Evolutionary conservation across 768 basidiomycete species (phyloP).

Genomic region (Podaxis sp.): DNA sequence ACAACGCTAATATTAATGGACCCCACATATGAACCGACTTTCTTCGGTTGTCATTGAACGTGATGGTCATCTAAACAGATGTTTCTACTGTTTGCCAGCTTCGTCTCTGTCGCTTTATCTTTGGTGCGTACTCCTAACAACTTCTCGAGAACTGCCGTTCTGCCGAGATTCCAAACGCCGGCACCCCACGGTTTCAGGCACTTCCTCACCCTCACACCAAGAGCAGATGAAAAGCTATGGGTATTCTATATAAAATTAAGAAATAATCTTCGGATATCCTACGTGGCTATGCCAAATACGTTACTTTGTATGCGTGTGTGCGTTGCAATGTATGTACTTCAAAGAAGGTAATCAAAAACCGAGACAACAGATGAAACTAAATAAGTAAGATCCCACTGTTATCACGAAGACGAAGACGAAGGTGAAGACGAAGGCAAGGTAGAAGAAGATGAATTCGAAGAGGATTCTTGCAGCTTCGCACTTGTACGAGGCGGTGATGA

Average conservation of each 20-base stretch:
- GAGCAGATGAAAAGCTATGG: not conserved
- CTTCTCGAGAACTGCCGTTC: too few species aligned
- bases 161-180: too few species aligned
- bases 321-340: not conserved
- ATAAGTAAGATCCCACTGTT: not conserved
- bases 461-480: not conserved
- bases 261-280: slow-evolving; percentile 1
- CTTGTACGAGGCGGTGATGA: not conserved
- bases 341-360: not conserved
- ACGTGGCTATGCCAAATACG: not conserved
- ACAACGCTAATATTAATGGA: too few species aligned
- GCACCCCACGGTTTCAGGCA: too few species aligned
- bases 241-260: not conserved
- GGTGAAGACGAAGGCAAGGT: not conserved
- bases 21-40: too few species aligned
- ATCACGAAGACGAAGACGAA: not conserved
- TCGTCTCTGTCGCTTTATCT: too few species aligned
- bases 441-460: not conserved
- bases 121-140: too few species aligned
- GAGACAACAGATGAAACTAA: not conserved
- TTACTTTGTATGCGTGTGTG: not conserved
- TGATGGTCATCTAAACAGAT: too few species aligned
- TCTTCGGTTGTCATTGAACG: too few species aligned
- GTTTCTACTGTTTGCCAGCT: too few species aligned
- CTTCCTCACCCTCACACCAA: not conserved